phyloP scores from a whole-genome alignment of 495 filamentous ascomycete species.

The Margaritispora aquatica region DNA sequence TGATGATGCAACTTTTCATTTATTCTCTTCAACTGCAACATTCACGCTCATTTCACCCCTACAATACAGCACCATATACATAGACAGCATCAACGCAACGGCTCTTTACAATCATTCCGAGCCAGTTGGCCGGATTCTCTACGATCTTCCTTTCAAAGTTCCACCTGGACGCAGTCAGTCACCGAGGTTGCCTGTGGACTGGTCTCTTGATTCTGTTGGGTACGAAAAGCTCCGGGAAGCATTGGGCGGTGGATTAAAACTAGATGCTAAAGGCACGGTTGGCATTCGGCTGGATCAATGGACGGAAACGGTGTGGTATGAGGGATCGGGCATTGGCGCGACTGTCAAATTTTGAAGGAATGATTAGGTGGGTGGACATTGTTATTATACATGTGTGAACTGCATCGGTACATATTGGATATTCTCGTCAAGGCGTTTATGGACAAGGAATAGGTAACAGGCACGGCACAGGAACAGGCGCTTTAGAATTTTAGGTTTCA shows the following conservation, averaged over 20 bases:
- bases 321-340: constrained; percentile 69
- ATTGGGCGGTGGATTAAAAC: constrained; percentile 71
- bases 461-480: neutral
- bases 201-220: constrained; percentile 70
- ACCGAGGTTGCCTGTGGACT: constrained; percentile 74
- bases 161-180: constrained; percentile 65
- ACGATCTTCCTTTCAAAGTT: constrained; percentile 67
- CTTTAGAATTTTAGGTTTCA: neutral
- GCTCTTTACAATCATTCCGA: constrained; percentile 78
- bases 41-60: constrained; percentile 82
- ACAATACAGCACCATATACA: constrained; percentile 57
- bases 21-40: constrained; percentile 78
- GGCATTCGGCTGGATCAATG: constrained; percentile 67
- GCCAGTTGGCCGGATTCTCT: constrained; percentile 67
- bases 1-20: constrained; percentile 76
- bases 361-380: neutral
- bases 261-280: constrained; percentile 73
- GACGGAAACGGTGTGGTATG: constrained; percentile 61
- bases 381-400: neutral
- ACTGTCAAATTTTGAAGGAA: constrained; percentile 52
- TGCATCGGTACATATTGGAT: constrained; percentile 2
- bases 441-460: no score
- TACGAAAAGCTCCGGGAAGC: constrained; percentile 75
- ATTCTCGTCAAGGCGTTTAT: no score
- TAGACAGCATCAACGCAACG: constrained; percentile 75